phyloP scores from a whole-genome alignment of 2,329 filamentous ascomycete species.

The Cladosporium cucumerinum region DNA sequence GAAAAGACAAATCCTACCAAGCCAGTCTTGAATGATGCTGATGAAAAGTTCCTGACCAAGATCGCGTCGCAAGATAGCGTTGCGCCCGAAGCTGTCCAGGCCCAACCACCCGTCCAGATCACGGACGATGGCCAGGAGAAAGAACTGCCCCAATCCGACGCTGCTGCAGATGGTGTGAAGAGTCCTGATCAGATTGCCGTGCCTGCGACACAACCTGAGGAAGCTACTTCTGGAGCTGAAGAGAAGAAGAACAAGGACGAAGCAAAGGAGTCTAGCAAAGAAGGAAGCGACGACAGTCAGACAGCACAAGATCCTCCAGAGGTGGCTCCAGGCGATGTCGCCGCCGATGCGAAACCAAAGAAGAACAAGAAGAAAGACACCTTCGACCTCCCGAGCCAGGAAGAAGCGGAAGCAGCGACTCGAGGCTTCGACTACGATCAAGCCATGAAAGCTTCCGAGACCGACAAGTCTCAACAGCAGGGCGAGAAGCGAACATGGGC shows the following conservation, averaged over 20 bases:
- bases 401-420: constrained; percentile 35
- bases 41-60: constrained; percentile 55
- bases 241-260: constrained; percentile 18
- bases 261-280: constrained; percentile 25
- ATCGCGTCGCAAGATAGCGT: constrained; percentile 45
- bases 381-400: constrained; percentile 35
- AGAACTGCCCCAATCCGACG: constrained; percentile 27
- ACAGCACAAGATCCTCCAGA: constrained; percentile 28
- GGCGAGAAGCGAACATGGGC: constrained; percentile 38
- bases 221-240: constrained; percentile 34
- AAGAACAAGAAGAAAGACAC: constrained; percentile 29
- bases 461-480: constrained; percentile 21
- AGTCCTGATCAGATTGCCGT: constrained; percentile 25
- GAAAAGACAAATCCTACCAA: constrained; percentile 36
- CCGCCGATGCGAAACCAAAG: constrained; percentile 25
- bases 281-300: not conserved
- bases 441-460: not conserved
- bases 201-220: constrained; percentile 33
- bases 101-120: constrained; percentile 25
- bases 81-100: constrained; percentile 42
- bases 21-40: constrained; percentile 57
- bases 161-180: constrained; percentile 22
- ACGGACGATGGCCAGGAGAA: constrained; percentile 35
- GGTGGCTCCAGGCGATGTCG: constrained; percentile 22
- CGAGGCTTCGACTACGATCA: constrained; percentile 23